Conservation (phyloP, 768 basidiomycete genomes). For the Russula vinacea region DNA sequence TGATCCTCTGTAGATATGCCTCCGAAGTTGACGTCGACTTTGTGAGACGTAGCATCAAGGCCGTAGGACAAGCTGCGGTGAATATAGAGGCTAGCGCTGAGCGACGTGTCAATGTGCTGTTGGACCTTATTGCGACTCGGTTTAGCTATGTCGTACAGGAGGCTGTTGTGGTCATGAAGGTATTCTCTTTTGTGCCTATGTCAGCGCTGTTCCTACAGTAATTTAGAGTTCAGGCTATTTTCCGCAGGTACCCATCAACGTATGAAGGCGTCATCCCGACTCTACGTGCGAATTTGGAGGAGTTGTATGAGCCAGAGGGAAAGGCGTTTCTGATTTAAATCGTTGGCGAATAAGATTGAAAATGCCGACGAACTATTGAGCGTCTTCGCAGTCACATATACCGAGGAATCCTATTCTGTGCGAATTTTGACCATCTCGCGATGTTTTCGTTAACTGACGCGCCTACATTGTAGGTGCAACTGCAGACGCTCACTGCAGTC, state of each 20-base stretch:
- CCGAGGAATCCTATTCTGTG: constrained; percentile 90
- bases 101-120: constrained; percentile 87
- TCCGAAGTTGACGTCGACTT: constrained; percentile 99
- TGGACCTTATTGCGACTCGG: constrained; percentile 89
- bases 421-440: constrained; percentile 31
- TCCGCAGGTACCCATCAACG: constrained; percentile 88
- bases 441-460: neutral
- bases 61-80: constrained; percentile 93
- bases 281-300: constrained; percentile 90
- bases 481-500: constrained; percentile 87
- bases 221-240: constrained; percentile 70
- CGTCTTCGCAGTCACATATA: constrained; percentile 88
- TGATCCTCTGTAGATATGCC: constrained; percentile 63
- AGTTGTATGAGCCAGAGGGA: constrained; percentile 96
- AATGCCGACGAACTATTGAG: constrained; percentile 91
- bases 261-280: constrained; percentile 99
- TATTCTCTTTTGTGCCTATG: constrained; percentile 35
- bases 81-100: constrained; percentile 89
- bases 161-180: constrained; percentile 98
- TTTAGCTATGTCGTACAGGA: constrained; percentile 98
- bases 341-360: constrained; percentile 91
- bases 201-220: neutral
- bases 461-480: constrained; percentile 43
- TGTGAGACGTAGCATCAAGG: constrained; percentile 89
- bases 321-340: constrained; percentile 99